Evolutionary conservation across 2,329 filamentous ascomycete genomes (phyloP), one percentile per base, ranked within the genome.

Genomic region (Kalmusia sp.): DNA sequence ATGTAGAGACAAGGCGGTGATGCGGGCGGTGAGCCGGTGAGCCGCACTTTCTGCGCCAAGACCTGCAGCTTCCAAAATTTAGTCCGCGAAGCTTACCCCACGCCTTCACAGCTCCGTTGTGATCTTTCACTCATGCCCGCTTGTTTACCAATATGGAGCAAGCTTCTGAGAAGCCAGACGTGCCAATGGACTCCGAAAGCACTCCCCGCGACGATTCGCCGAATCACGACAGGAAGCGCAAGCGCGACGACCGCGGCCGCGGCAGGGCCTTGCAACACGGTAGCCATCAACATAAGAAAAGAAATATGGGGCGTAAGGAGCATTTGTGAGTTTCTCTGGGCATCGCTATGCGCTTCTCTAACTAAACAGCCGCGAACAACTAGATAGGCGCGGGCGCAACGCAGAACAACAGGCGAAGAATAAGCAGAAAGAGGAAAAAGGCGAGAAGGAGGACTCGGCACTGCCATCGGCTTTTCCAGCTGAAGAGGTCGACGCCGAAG

Each of bases 401-500:
- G 75, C 74, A 53, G 68, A 65, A 31, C 70, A 76, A 57, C 68
- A 77, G 62, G 59, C 66, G 37, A 70, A 75, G 64, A 58, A 75
- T 67, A 72, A 75, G 64, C 59, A 74, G 61, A 59, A 65, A 45
- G 64, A 69, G 53, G 64, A 73, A 49, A 64, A 74, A 59, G 71
- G 74, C 56, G 63, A 69, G 39, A 63, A 65, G 17, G 63, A 63
- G 31, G 51, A 57, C 19, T 76, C 78, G 3, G 83, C 86, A 54
- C 85, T 87, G 58, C 81, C 82, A 5, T 79, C 80, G 4, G 76
- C 82, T 35, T 89, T 88, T 65, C 80, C 85, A 49, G 84, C 90
- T 64, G 92, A 95, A 59, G 93, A 97, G 76, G 93, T 97, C 63
- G 91, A 89, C 11, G 87, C 87, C 40, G 95, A 99, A 74, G 88